Conservation (phyloP, 2,329 filamentous ascomycete genomes). For the Orbilia javanica region DNA sequence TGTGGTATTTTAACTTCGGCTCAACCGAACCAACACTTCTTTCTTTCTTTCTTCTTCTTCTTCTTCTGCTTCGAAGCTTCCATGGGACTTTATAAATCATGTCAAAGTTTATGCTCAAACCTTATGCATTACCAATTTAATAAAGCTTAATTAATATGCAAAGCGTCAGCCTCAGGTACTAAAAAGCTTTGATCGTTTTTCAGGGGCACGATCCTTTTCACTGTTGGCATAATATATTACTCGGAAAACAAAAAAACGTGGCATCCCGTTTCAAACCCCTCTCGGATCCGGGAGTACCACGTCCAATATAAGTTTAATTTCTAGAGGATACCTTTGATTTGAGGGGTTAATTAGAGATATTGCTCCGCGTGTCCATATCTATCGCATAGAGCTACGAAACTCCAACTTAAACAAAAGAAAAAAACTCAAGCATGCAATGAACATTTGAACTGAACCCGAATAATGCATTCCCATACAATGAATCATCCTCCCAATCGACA, state of each 20-base stretch:
- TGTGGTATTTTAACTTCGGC: slow-evolving; percentile 31
- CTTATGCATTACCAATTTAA: no score
- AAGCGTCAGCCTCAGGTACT: slow-evolving; percentile 13
- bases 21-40: slow-evolving; percentile 23
- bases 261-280: background rate
- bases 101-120: background rate
- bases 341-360: background rate
- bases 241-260: background rate
- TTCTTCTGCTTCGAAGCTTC: no score
- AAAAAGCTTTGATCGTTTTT: background rate
- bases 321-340: background rate
- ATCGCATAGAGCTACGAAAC: background rate
- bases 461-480: background rate
- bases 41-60: background rate
- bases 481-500: no score
- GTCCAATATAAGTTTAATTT: background rate
- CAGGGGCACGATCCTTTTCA: background rate
- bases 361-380: background rate
- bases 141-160: background rate
- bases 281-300: background rate
- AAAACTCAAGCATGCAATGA: background rate
- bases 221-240: background rate
- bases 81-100: no score
- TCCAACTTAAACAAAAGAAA: background rate
- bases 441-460: background rate